Conservation (phyloP, 2,329 filamentous ascomycete species). For the Apiospora marii region DNA sequence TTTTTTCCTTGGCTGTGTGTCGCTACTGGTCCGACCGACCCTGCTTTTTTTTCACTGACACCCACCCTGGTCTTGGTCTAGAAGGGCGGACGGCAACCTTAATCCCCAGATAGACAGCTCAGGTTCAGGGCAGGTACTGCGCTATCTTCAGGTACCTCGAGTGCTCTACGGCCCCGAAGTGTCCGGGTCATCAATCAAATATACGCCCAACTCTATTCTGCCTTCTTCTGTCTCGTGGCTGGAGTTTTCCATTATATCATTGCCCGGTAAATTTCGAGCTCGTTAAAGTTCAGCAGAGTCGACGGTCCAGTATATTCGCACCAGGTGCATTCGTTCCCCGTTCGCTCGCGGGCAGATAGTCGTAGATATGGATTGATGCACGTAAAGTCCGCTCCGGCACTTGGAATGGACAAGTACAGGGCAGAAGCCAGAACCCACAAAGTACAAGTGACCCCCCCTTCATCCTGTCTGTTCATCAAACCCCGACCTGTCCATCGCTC, state of each 20-base stretch:
- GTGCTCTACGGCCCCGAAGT: no score
- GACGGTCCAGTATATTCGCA: not conserved
- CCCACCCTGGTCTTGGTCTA: conserved; percentile 17
- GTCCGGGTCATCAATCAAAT: no score
- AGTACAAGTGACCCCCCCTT: conserved; percentile 3
- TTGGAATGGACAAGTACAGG: not conserved
- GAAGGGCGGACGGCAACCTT: conserved; percentile 12
- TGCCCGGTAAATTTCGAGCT: not conserved
- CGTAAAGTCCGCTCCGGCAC: not conserved
- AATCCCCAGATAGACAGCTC: conserved; percentile 6
- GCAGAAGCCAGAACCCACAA: conserved; percentile 14
- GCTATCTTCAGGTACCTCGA: conserved; percentile 14
- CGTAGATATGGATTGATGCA: not conserved
- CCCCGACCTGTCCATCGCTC: not conserved
- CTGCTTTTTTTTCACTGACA: conserved; percentile 13
- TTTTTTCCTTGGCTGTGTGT: not conserved
- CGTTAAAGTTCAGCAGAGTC: not conserved
- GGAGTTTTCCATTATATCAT: not conserved
- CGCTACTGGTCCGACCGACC: conserved; percentile 18
- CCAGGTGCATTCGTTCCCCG: not conserved
- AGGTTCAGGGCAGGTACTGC: conserved; percentile 14
- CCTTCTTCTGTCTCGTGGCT: not conserved
- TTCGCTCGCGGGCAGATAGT: not conserved
- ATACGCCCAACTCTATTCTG: not conserved
- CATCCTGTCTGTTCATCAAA: not conserved